phyloP scores from a whole-genome alignment of 352 stramenopile genomes.

The Pythium guiyangense region DNA sequence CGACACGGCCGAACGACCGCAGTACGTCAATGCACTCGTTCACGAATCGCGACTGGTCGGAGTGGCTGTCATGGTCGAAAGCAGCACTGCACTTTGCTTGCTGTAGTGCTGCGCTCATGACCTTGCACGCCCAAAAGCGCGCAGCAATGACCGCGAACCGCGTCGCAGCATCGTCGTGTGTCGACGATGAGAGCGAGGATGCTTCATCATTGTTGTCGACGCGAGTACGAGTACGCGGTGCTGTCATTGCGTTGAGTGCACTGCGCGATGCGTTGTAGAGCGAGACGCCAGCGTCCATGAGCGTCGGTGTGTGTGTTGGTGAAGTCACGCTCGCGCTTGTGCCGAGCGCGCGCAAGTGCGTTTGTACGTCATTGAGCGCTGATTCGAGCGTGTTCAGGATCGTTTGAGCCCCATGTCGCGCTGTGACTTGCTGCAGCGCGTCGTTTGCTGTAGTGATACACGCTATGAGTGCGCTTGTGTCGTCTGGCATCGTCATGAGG shows the following conservation, averaged over 20 bases:
- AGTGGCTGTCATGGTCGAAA: constrained; percentile 2
- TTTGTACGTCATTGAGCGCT: constrained; percentile 23
- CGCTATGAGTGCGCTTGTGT: neutral
- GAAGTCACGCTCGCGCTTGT: constrained; percentile 22
- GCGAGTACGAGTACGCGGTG: too few relatives aligned
- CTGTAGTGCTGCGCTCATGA: constrained; percentile 52
- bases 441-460: neutral
- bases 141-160: constrained; percentile 31
- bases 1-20: constrained; percentile 66
- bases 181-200: constrained; percentile 3
- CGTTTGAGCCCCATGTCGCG: neutral
- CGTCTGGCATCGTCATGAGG: neutral
- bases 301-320: constrained; percentile 14
- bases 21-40: constrained; percentile 71
- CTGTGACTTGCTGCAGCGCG: constrained; percentile 12
- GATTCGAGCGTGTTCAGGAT: constrained; percentile 1
- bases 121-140: constrained; percentile 51
- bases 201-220: too few relatives aligned
- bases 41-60: constrained; percentile 26
- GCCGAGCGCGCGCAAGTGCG: constrained; percentile 14
- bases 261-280: constrained; percentile 63
- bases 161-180: neutral
- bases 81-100: constrained; percentile 20
- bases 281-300: constrained; percentile 63
- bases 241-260: constrained; percentile 26